phyloP scores from a whole-genome alignment of 768 basidiomycete genomes.

The Suillus fuscotomentosus region DNA sequence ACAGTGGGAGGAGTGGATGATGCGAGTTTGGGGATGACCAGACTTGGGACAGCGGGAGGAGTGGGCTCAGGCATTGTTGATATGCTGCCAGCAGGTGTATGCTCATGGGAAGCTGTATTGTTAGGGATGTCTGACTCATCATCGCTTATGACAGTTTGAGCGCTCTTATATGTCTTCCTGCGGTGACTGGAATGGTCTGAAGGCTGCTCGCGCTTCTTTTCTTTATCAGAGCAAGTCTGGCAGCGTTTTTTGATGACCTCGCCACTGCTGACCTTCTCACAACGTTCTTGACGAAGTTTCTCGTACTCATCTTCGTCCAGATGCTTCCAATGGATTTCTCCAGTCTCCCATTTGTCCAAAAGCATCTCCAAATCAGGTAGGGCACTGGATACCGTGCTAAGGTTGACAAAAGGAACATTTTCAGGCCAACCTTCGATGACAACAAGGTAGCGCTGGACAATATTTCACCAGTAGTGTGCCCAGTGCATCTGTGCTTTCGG shows the following conservation, averaged over 20 bases:
- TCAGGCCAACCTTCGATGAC: slow-evolving; percentile 6
- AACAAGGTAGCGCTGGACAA: background rate
- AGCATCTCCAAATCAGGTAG: slow-evolving; percentile 1
- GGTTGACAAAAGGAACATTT: slow-evolving; percentile 2
- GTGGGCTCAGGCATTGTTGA: too few species aligned
- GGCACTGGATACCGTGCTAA: background rate
- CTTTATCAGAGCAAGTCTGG: slow-evolving; percentile 3
- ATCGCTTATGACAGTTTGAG: background rate
- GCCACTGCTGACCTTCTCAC: slow-evolving; percentile 1
- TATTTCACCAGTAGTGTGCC: slow-evolving; percentile 1
- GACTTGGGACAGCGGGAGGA: too few species aligned
- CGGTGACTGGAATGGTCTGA: too few species aligned
- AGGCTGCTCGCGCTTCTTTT: background rate
- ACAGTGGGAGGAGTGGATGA: too few species aligned
- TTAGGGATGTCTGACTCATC: too few species aligned
- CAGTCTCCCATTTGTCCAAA: background rate
- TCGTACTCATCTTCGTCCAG: background rate
- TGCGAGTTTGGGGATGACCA: too few species aligned
- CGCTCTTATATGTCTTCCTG: background rate
- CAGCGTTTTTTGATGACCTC: background rate
- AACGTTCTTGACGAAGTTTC: background rate
- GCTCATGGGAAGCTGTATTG: too few species aligned
- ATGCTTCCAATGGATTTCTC: background rate
- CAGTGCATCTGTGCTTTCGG: slow-evolving; percentile 3
- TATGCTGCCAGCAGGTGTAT: too few species aligned